A percentile compares a stretch with the other conserved stretches of the same genome.
These are phyloP conservation scores for Tricholoma sp. DNA, from an alignment of 768 basidiomycete species.

Conservation along the genomic window DNA sequence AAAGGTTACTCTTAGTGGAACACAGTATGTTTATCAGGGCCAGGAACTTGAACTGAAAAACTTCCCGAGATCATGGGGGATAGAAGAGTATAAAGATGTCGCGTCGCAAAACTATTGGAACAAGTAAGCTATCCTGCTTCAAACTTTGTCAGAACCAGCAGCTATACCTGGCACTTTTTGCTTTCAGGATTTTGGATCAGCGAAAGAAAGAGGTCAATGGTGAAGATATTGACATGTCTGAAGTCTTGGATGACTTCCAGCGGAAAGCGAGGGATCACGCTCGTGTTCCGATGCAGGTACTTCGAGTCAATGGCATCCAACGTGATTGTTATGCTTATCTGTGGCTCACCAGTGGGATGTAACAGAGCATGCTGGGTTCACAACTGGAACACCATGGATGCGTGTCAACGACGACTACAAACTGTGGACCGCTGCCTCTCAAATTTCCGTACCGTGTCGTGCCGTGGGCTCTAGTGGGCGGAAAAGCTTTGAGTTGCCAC, in stretches of 20 bases:
- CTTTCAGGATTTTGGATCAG: constrained; percentile 32
- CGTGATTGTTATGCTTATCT: neutral
- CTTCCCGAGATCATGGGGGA: constrained; percentile 56
- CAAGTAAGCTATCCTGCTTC: constrained; percentile 31
- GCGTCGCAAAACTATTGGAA: constrained; percentile 57
- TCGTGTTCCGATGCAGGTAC: constrained; percentile 64
- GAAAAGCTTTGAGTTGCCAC: neutral
- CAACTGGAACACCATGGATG: constrained; percentile 68
- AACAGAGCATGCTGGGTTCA: constrained; percentile 56
- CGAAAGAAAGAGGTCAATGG: constrained; percentile 27
- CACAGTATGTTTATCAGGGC: constrained; percentile 74
- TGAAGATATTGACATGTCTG: constrained; percentile 53
- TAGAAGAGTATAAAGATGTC: constrained; percentile 72
- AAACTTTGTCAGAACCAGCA: neutral
- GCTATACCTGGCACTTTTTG: neutral
- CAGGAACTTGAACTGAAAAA: constrained; percentile 69
- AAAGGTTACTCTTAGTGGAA: constrained; percentile 58
- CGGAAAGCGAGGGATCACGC: constrained; percentile 69
- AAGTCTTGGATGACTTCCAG: constrained; percentile 51
- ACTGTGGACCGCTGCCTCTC: constrained; percentile 50
- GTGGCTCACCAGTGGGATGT: constrained; percentile 46
- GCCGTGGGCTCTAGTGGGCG: neutral
- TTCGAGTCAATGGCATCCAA: neutral
- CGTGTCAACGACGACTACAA: constrained; percentile 63
- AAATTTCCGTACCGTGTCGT: constrained; percentile 25